Conservation (phyloP, 2,329 filamentous ascomycete genomes). For the Penicillium sp. region DNA sequence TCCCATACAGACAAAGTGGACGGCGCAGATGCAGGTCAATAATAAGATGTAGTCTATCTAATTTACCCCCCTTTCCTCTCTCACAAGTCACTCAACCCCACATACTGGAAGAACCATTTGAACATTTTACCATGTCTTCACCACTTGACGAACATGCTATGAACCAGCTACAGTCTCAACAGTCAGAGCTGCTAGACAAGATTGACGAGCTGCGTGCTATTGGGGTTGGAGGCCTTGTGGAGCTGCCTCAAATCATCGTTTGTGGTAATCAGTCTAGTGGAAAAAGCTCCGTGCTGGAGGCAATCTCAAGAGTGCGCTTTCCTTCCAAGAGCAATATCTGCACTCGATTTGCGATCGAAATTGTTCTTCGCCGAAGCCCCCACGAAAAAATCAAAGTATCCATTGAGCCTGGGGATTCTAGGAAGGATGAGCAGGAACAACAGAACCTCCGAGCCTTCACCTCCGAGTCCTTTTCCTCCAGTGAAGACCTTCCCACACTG, state of each 20-base stretch:
- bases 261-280: slow-evolving; percentile 61
- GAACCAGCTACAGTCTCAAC: slow-evolving; percentile 23
- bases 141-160: not conserved
- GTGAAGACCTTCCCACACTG: not conserved
- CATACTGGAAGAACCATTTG: not conserved
- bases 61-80: not conserved
- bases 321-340: slow-evolving; percentile 56
- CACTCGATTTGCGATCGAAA: slow-evolving; percentile 39
- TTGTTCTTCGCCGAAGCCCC: slow-evolving; percentile 25
- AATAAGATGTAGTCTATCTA: not conserved
- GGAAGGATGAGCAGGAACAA: slow-evolving; percentile 10
- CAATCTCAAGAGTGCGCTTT: slow-evolving; percentile 61
- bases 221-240: slow-evolving; percentile 49
- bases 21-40: not conserved
- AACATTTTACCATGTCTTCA: not conserved
- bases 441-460: slow-evolving; percentile 52
- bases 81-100: not conserved
- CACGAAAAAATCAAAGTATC: slow-evolving; percentile 41
- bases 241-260: slow-evolving; percentile 57
- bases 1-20: not conserved
- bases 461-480: slow-evolving; percentile 38
- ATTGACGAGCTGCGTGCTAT: slow-evolving; percentile 53
- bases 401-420: slow-evolving; percentile 13
- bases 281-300: slow-evolving; percentile 65
- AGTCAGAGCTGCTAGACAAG: slow-evolving; percentile 51